Evolutionary conservation across 805 yeast species (phyloP), one percentile per base, ranked within the genome.

Genomic region (Lachancea cidri): DNA sequence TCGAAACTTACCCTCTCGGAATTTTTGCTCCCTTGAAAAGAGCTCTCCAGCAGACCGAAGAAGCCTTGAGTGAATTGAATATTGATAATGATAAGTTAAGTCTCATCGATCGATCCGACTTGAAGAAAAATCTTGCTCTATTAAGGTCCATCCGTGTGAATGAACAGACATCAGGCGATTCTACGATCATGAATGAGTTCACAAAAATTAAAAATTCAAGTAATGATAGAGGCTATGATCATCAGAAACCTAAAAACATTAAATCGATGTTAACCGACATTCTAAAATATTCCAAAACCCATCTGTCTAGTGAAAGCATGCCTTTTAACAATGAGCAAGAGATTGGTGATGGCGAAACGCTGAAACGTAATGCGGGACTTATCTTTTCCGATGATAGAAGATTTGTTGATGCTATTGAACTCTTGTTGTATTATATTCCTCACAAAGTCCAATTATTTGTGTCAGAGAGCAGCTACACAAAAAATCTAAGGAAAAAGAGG

Each of bases 341-440:
- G 22, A 38, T 49, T 16, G 53, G 53, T 29, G 54, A 47, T 25
- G 58, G 56, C 1, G 35, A 39, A 5, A 37, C 46, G 7, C 39
- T 50, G 31, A 50, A 50, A 39, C 37, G 43, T 25, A 56, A 58
- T 35, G 51, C 55, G 5, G 77, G 76, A 46, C 62, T 83, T 9
- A 79, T 89, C 0, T 91, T 87, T 55, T 77, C 81, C 13, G 73
- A 76, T 33, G 98, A 91, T 58, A 66, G 94, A 35, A 67, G 97
- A 35, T 84, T 83, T 55, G 78, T 76, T 50, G 95, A 89, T 52
- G 81, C 84, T 9, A 76, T 89, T 0, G 74, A 77, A 24, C 60
- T 88, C 14, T 59, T 91, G 27, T 89, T 46, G 4, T 52, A 50
- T 34, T 45, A 51, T 17, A 45, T 46, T 22, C 55, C 57, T 7